Evolutionary conservation across 2,329 filamentous ascomycete genomes (phyloP), one percentile per base, ranked within the genome.

Genomic region (Colletotrichum tanaceti): DNA sequence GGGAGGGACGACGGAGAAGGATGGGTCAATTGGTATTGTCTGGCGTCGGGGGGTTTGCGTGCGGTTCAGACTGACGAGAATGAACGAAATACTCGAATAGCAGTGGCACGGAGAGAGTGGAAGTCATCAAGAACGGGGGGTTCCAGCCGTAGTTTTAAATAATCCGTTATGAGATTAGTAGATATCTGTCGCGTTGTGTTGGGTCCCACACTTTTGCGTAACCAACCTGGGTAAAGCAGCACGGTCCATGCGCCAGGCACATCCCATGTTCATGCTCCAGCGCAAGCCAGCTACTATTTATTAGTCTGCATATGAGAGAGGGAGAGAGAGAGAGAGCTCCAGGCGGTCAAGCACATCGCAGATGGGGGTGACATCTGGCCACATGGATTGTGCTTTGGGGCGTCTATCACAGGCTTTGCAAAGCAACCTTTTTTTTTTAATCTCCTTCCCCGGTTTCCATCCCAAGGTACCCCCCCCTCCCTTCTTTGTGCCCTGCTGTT

Each of bases 151-250:
- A 57, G 66, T 66, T 69, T 69, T 69, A 69, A 66, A 69, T 69
- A 61, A 68, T 58, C 60, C 52, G 58, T 64, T 58, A 55, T 65
- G 66, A 69, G 63, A 69, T 69, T 66, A 61, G 57, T 66, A 61
- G 57, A 66, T 61, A 68, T 60, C 65, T 61, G 66, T 52, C 63
- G 66, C 57, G 62, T 66, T 69, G 61, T 66, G 62, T 58, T 61
- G 63, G 65, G 66, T 60, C 50, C 65, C 66, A 69, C 55, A 69
- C 60, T 49, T 60, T 59, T 60, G 50, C 62, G 50, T 35, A 55
- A 55, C 54, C 54, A 44, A 38, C 38, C 32, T 11, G 28, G 39
- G 44, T 38, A 24, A 49, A 67, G 24, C 44, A 39, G n/a, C 32
- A 35, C 43, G 9, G 20, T 46, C 18, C 41, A 32, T 66, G 41